Evolutionary conservation across 2,329 filamentous ascomycete genomes (phyloP), one percentile per base, ranked within the genome.

Genomic region (Harringtonia aguacate): DNA sequence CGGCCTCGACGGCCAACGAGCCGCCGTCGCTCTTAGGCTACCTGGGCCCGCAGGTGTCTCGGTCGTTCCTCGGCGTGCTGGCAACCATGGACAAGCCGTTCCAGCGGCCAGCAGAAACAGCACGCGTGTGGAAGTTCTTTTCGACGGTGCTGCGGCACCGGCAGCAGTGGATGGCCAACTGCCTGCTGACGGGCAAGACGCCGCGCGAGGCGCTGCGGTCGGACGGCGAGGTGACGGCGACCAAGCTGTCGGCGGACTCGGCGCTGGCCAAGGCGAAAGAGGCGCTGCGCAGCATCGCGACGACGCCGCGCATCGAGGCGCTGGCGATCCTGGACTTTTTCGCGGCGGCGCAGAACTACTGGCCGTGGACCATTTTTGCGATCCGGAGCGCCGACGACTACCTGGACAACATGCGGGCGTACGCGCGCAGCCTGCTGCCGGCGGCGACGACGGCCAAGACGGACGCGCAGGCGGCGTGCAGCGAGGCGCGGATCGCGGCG

Each of bases 161-260:
- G 50, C 92, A 98, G 59, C 89, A 95, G 57, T 97, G 90, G 86
- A 86, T 98, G 67, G 86, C 90, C 0, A 86, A 95, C 49, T 94
- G 89, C 57, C 72, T 98, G 9, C 77, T 97, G 33, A 95, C 88
- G 8, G 92, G 89, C 20, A 83, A 81, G 56, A 87, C 87, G 1
- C 88, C 90, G 4, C 79, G 85, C 49, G 80, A 92, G 53, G 76
- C 83, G 6, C 67, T 87, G 55, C 78, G 78, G 31, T 9, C 20
- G 20, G 24, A 6, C 9, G 3, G 5, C n/a, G n/a, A n/a, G 30
- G n/a, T 8, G 22, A 37, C 42, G 52, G 66, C 72, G 24, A 65
- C 70, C 14, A 67, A 71, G 43, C 56, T 70, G 17, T 62, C 68
- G 6, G 55, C 67, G 0, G 66, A 78, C 50, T 84, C 88, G 1